Base-by-base conservation (phyloP, 2,329 filamentous ascomycete species). In the Colletotrichum sidae region DNA sequence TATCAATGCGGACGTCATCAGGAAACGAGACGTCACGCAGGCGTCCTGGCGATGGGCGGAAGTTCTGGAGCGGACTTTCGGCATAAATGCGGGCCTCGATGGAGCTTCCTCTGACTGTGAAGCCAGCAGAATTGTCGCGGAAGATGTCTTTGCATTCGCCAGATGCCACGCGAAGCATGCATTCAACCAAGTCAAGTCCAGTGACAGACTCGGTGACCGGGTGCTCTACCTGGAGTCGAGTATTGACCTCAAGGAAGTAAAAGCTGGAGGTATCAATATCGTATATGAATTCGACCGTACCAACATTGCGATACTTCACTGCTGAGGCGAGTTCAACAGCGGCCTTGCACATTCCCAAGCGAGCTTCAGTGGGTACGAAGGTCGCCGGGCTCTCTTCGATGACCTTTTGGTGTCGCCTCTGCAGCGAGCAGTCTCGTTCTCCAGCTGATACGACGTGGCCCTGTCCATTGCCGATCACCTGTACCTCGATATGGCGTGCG, bases 11-110 rank as follows among this genome's bases (percentile, higher is more conserved):
- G 6, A 91, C 84, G 37, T 79, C 74, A 9, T 75, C 73, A 0
- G 89, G 90, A 9, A 85, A 87, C 50, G 82, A 82, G 10, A 92
- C 82, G 70, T 92, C 87, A 4, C 89, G 74, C 0, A 92, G 79
- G n/a, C 80, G 83, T 9, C 90, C 90, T 2, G 89, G 90, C 65
- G 90, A 87, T 0, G 90, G 90, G 6, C 90, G 86, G 74, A 92
- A 92, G 66, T 89, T 88, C 50, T 71, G 70, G 25, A 72, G 85
- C 6, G 90, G 90, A 66, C 91, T 91, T 71, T 93, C 90, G 3
- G 90, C 90, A 74, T 92, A 92, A 61, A 92, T 90, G 60, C 90
- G 81, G 25, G 88, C 90, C 74, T 93, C 90, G 64, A 92, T 90
- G 0, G 89, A 89, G 73, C 89, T 87, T 0, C 89, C 89, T 59